Conservation (phyloP, 2,329 filamentous ascomycete species). For the Colletotrichum tropicicola region DNA sequence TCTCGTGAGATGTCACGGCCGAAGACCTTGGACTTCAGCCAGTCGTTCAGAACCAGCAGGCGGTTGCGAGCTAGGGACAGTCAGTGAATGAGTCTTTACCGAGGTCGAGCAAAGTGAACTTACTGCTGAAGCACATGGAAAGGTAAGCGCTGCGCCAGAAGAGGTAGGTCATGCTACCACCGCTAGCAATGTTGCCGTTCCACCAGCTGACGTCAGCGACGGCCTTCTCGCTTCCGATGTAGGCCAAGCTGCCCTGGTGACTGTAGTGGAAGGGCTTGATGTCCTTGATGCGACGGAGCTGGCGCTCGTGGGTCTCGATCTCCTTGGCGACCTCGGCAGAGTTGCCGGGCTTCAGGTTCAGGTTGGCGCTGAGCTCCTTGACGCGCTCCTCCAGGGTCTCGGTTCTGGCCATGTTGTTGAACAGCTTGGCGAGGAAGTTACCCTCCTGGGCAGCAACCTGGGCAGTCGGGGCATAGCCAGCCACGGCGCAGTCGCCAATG, state of each 20-base stretch:
- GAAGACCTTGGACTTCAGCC: slow-evolving; percentile 96
- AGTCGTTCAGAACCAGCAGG: slow-evolving; percentile 91
- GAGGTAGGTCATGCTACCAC: slow-evolving; percentile 93
- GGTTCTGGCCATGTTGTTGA: slow-evolving; percentile 99
- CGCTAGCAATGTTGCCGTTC: slow-evolving; percentile 94
- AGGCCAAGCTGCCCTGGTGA: slow-evolving; percentile 95
- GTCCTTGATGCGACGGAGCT: slow-evolving; percentile 89
- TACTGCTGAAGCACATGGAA: slow-evolving; percentile 99
- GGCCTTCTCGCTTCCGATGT: slow-evolving; percentile 98
- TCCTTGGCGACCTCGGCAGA: slow-evolving; percentile 75
- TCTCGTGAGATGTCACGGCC: slow-evolving; percentile 93
- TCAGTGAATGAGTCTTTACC: slow-evolving; percentile 19
- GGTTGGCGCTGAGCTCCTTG: slow-evolving; percentile 68
- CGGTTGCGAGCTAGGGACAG: slow-evolving; percentile 80
- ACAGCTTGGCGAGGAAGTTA: slow-evolving; percentile 90
- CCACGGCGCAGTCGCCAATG: slow-evolving; percentile 95
- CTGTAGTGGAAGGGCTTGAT: slow-evolving; percentile 98
- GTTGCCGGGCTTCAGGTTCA: slow-evolving; percentile 70
- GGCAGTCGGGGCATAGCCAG: slow-evolving; percentile 96
- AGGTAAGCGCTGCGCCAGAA: slow-evolving; percentile 99
- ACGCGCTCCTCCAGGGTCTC: slow-evolving; percentile 83
- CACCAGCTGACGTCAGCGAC: slow-evolving; percentile 98
- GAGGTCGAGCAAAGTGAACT: slow-evolving; percentile 52
- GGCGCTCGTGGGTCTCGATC: slow-evolving; percentile 88
- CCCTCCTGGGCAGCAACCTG: slow-evolving; percentile 98